These are phyloP conservation scores for Marasmius tenuissimus DNA, from an alignment of 1,284 basidiomycete species.

Conservation along the genomic window DNA sequence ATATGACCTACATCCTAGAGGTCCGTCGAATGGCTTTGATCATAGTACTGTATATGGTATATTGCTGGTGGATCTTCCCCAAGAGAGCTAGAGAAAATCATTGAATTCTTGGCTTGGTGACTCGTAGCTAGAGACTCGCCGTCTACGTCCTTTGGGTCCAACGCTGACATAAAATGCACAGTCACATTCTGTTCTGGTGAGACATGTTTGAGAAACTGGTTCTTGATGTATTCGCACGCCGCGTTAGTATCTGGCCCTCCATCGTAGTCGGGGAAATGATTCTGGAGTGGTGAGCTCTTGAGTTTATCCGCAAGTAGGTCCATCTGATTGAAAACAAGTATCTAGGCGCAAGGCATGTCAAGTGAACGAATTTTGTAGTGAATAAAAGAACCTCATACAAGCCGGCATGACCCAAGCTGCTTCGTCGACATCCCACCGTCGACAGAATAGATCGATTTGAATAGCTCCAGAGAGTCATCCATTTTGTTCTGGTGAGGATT, in stretches of 20 bases:
- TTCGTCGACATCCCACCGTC: too few species aligned
- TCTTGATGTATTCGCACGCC: background rate
- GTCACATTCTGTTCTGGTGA: too few species aligned
- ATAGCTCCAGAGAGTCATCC: background rate
- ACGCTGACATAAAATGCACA: too few species aligned
- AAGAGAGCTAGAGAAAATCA: too few species aligned
- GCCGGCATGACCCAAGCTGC: background rate
- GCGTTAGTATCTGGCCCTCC: slow-evolving; percentile 3
- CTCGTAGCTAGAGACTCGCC: too few species aligned
- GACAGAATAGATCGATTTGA: background rate
- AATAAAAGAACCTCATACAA: background rate
- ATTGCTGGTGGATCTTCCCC: too few species aligned
- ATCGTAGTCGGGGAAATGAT: slow-evolving; percentile 4
- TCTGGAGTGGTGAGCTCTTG: background rate
- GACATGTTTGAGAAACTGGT: background rate
- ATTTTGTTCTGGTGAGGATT: slow-evolving; percentile 1
- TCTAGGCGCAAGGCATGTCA: background rate
- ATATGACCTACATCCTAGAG: too few species aligned
- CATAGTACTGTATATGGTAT: too few species aligned
- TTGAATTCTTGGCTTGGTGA: too few species aligned
- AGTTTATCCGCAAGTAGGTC: slow-evolving; percentile 6
- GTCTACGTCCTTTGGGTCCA: too few species aligned
- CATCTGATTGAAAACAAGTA: slow-evolving; percentile 6
- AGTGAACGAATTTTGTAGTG: too few species aligned
- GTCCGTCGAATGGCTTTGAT: too few species aligned